These are phyloP conservation scores for Pestalotiopsis sp. DNA, from an alignment of 2,329 filamentous ascomycete genomes.

Conservation along the genomic window DNA sequence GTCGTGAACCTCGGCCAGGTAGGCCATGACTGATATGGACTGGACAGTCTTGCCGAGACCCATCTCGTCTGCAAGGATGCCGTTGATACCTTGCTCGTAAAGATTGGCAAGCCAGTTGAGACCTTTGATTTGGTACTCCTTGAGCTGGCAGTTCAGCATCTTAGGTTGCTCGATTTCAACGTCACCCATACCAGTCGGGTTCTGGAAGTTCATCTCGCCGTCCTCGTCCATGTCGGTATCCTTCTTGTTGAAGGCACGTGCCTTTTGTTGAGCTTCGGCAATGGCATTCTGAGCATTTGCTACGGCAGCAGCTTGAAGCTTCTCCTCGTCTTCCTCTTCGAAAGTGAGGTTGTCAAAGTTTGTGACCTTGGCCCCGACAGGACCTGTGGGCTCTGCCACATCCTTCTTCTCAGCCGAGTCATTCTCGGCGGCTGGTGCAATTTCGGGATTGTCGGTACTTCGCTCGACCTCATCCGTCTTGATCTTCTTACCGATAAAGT, in stretches of 20 bases:
- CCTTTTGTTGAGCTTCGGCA: conserved; percentile 90
- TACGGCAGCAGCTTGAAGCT: conserved; percentile 80
- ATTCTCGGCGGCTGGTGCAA: conserved; percentile 56
- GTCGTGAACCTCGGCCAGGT: conserved; percentile 94
- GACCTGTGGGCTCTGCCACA: conserved; percentile 54
- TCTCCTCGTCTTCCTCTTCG: conserved; percentile 88
- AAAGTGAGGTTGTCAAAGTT: conserved; percentile 95
- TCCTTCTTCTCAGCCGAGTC: conserved; percentile 43
- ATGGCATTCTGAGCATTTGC: conserved; percentile 96
- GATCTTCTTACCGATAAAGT: conserved; percentile 99
- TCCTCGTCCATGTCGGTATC: conserved; percentile 78
- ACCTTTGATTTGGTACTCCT: conserved; percentile 98
- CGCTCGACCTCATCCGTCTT: conserved; percentile 94
- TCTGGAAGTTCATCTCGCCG: conserved; percentile 99
- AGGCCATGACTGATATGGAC: conserved; percentile 99
- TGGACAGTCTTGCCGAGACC: conserved; percentile 99
- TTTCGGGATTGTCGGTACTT: conserved; percentile 80
- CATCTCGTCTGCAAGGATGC: conserved; percentile 98
- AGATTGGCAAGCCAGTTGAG: conserved; percentile 99
- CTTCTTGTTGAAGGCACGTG: conserved; percentile 85
- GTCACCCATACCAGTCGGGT: conserved; percentile 91
- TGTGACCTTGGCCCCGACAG: conserved; percentile 72
- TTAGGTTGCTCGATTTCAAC: conserved; percentile 94
- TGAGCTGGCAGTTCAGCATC: conserved; percentile 89
- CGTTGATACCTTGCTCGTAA: conserved; percentile 99